Conservation (phyloP, 1,284 basidiomycete species). For the Heterobasidion annosum region DNA sequence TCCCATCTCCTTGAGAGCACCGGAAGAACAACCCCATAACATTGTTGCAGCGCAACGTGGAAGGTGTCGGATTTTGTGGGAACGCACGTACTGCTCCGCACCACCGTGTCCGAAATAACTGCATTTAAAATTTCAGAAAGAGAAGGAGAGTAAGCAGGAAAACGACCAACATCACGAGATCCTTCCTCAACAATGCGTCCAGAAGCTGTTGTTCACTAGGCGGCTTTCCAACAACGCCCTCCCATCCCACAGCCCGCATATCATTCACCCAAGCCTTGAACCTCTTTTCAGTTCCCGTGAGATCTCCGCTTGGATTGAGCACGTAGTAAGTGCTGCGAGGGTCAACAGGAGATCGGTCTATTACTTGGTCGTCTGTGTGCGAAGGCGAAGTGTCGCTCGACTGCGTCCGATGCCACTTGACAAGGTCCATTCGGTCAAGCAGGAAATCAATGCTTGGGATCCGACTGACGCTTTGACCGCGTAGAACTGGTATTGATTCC, state of each 20-base stretch:
- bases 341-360: conserved; percentile 51
- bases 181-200: conserved; percentile 59
- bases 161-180: conserved; percentile 75
- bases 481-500: conserved; percentile 89
- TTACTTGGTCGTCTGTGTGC: conserved; percentile 4
- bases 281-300: conserved; percentile 74
- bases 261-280: conserved; percentile 73
- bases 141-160: conserved; percentile 1
- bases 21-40: conserved; percentile 99
- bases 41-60: conserved; percentile 85
- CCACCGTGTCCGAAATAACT: conserved; percentile 98
- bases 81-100: conserved; percentile 89
- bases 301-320: conserved; percentile 89
- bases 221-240: conserved; percentile 67
- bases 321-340: conserved; percentile 73
- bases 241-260: conserved; percentile 73
- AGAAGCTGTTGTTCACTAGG: conserved; percentile 80
- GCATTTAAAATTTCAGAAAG: conserved; percentile 1
- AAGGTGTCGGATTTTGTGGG: conserved; percentile 76
- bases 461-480: conserved; percentile 82
- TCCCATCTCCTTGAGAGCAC: conserved; percentile 80
- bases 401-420: conserved; percentile 26
- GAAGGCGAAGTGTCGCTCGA: conserved; percentile 3
- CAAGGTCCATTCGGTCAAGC: conserved; percentile 69
- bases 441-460: conserved; percentile 88